These are phyloP conservation scores for Daedaleopsis sinensis DNA, from an alignment of 768 basidiomycete species.

Conservation along the genomic window DNA sequence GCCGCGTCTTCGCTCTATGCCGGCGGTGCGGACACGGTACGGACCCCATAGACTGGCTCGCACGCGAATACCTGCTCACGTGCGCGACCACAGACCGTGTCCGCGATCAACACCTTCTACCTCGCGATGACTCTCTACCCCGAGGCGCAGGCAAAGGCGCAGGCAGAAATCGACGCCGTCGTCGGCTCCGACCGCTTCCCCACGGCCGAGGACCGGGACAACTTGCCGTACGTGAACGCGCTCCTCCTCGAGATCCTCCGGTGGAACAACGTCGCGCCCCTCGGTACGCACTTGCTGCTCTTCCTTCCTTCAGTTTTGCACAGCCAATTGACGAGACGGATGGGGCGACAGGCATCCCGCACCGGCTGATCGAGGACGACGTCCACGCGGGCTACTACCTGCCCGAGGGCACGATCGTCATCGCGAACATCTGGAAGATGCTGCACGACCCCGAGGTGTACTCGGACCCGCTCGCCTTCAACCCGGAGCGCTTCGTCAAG, in stretches of 20 bases:
- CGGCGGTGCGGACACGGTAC: slow-evolving; percentile 43
- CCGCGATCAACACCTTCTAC: slow-evolving; percentile 33
- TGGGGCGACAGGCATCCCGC: slow-evolving; percentile 28
- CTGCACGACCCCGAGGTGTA: slow-evolving; percentile 38
- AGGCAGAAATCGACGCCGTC: slow-evolving; percentile 35
- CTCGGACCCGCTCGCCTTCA: slow-evolving; percentile 36
- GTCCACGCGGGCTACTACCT: slow-evolving; percentile 36
- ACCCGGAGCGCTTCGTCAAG: slow-evolving; percentile 35
- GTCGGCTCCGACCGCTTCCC: slow-evolving; percentile 33
- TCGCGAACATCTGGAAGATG: slow-evolving; percentile 37
- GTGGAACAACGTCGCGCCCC: slow-evolving; percentile 34
- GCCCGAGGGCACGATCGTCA: slow-evolving; percentile 37
- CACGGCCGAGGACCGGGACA: slow-evolving; percentile 24
- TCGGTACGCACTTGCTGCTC: slow-evolving; percentile 16
- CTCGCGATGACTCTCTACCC: slow-evolving; percentile 37
- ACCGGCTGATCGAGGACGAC: slow-evolving; percentile 37
- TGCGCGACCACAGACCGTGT: slow-evolving; percentile 25
- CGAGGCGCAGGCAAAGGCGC: slow-evolving; percentile 32
- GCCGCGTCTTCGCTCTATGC: slow-evolving; percentile 39
- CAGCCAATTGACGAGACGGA: neutral
- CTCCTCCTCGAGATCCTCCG: slow-evolving; percentile 31
- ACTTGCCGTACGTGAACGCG: slow-evolving; percentile 31
- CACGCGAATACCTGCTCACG: neutral
- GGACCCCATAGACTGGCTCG: slow-evolving; percentile 3
- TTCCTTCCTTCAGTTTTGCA: neutral